These are phyloP conservation scores for Podaxis sp. DNA, from an alignment of 768 basidiomycete genomes.

Conservation along the genomic window DNA sequence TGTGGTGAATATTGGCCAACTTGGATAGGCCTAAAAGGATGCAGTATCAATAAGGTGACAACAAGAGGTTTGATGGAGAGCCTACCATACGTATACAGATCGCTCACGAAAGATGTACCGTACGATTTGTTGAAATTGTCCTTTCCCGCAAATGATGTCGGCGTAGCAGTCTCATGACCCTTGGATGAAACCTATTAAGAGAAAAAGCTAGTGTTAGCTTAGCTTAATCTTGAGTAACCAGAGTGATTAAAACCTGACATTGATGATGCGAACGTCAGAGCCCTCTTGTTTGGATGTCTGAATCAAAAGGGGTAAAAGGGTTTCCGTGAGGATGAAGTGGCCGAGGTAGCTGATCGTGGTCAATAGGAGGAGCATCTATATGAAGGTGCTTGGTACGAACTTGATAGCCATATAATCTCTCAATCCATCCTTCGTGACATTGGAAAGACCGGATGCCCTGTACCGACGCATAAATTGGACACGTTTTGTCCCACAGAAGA, in stretches of 20 bases:
- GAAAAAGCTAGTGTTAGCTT: neutral
- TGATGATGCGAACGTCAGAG: constrained; percentile 63
- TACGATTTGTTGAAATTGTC: constrained; percentile 37
- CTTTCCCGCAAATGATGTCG: constrained; percentile 26
- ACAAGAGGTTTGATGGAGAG: neutral
- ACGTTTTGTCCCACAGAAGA: neutral
- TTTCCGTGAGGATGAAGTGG: constrained; percentile 54
- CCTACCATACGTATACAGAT: constrained; percentile 33
- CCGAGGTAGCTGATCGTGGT: constrained; percentile 43
- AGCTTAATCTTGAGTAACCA: neutral
- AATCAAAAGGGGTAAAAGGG: constrained; percentile 50
- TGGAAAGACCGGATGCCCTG: constrained; percentile 11
- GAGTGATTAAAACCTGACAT: constrained; percentile 35
- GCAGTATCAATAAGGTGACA: neutral
- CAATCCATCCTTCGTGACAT: constrained; percentile 19
- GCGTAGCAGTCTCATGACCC: constrained; percentile 20
- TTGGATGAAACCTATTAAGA: constrained; percentile 31
- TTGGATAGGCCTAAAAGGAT: constrained; percentile 44
- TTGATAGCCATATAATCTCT: constrained; percentile 12
- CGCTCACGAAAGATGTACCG: constrained; percentile 20
- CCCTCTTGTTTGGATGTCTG: constrained; percentile 44
- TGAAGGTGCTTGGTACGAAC: neutral
- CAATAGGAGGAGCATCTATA: neutral
- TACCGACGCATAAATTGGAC: neutral
- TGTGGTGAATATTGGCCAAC: constrained; percentile 47